Evolutionary conservation across 495 filamentous ascomycete species (phyloP).

Genomic region (Halenospora varia): DNA sequence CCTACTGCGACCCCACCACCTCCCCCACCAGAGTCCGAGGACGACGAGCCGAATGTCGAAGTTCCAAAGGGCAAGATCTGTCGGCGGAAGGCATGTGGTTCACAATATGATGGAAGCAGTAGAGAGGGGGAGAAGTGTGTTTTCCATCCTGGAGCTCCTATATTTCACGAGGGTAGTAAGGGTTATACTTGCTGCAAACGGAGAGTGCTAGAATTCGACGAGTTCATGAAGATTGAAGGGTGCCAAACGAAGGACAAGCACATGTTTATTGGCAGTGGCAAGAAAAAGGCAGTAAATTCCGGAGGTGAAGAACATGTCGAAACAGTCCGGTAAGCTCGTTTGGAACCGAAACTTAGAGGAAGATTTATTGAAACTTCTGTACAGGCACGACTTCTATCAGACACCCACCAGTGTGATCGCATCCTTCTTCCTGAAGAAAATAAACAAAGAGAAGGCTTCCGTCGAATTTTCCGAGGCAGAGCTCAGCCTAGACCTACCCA

Average conservation of each 20-base stretch:
- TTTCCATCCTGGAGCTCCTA: slow-evolving; percentile 78
- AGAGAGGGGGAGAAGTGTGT: slow-evolving; percentile 73
- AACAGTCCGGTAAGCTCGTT: slow-evolving; percentile 59
- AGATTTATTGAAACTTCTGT: background rate
- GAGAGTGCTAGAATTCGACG: slow-evolving; percentile 92
- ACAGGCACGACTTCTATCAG: slow-evolving; percentile 92
- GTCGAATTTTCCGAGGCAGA: slow-evolving; percentile 59
- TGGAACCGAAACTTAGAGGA: background rate
- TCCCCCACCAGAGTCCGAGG: slow-evolving; percentile 73
- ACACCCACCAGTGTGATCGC: slow-evolving; percentile 80
- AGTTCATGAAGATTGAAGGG: slow-evolving; percentile 93
- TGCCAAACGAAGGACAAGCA: slow-evolving; percentile 80
- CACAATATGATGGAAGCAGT: slow-evolving; percentile 53
- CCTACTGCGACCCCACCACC: slow-evolving; percentile 56
- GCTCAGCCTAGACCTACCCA: slow-evolving; percentile 74
- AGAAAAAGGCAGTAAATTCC: slow-evolving; percentile 47
- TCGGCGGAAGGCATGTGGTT: slow-evolving; percentile 70
- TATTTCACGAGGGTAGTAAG: slow-evolving; percentile 98
- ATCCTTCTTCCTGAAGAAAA: slow-evolving; percentile 95
- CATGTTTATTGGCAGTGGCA: slow-evolving; percentile 80
- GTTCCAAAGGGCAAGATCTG: slow-evolving; percentile 72
- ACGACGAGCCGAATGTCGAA: slow-evolving; percentile 70
- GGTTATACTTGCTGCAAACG: slow-evolving; percentile 97
- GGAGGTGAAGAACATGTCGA: slow-evolving; percentile 57
- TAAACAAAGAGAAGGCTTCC: slow-evolving; percentile 72